These are phyloP conservation scores for Golubevia pallescens DNA, from an alignment of 1,284 basidiomycete genomes.

Conservation along the genomic window DNA sequence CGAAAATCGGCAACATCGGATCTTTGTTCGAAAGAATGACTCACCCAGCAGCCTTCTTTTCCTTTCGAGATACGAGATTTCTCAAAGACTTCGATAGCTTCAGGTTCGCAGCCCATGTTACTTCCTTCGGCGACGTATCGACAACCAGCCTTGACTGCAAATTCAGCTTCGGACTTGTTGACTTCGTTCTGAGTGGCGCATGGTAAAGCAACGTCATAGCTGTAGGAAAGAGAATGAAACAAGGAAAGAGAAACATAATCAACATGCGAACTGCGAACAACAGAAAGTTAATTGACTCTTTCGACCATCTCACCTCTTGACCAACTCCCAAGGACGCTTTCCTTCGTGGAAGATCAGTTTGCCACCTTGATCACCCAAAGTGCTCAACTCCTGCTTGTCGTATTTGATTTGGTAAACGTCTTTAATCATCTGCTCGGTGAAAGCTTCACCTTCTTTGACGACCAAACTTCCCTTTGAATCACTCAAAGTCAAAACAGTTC, in stretches of 20 bases:
- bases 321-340: constrained; percentile 77
- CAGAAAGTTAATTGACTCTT: no score
- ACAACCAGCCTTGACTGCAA: constrained; percentile 74
- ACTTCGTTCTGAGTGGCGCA: constrained; percentile 82
- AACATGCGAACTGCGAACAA: not conserved
- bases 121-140: constrained; percentile 79
- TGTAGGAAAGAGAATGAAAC: constrained; percentile 48
- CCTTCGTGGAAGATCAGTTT: constrained; percentile 56
- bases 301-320: constrained; percentile 65
- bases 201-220: constrained; percentile 75
- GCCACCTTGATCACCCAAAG: constrained; percentile 25
- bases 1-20: not conserved
- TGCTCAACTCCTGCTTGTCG: constrained; percentile 69
- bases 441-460: constrained; percentile 67
- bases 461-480: constrained; percentile 79
- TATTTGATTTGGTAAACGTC: constrained; percentile 70
- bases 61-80: constrained; percentile 68
- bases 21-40: not conserved
- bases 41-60: constrained; percentile 39
- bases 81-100: constrained; percentile 79
- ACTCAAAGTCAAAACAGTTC: constrained; percentile 76
- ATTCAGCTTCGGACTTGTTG: constrained; percentile 74
- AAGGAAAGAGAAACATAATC: not conserved
- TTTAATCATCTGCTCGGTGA: constrained; percentile 65
- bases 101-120: constrained; percentile 71